These are phyloP conservation scores for Acer yangbiense DNA, from an alignment of 345 rosid genomes.

Conservation along the genomic window DNA sequence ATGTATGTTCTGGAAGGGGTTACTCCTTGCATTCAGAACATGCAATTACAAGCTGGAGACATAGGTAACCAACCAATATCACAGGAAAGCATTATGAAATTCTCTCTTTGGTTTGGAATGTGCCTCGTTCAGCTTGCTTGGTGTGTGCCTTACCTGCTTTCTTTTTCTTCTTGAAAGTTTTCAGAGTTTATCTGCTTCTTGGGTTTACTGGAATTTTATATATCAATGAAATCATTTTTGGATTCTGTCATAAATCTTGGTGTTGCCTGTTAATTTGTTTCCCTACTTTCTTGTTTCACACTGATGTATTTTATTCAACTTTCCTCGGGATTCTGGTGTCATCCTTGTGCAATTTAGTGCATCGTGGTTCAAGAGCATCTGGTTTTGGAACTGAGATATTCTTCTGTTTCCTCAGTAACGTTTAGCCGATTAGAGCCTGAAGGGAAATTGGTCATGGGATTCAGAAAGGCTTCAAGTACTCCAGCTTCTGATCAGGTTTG, in stretches of 20 bases:
- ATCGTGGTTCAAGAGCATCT: slow-evolving; percentile 21
- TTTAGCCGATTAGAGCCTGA: slow-evolving; percentile 94
- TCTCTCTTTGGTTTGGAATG: not conserved
- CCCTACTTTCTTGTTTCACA: slow-evolving; percentile 9
- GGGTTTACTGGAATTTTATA: slow-evolving; percentile 16
- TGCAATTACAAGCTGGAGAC: slow-evolving; percentile 98
- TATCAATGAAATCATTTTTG: slow-evolving; percentile 12
- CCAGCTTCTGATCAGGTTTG: slow-evolving; percentile 83
- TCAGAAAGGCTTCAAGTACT: slow-evolving; percentile 77
- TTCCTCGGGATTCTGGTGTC: slow-evolving; percentile 20
- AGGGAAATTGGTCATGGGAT: slow-evolving; percentile 93
- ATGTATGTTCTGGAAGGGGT: slow-evolving; percentile 97
- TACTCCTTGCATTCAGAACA: slow-evolving; percentile 87
- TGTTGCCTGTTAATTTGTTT: slow-evolving; percentile 8
- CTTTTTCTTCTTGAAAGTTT: slow-evolving; percentile 16
- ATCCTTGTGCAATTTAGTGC: slow-evolving; percentile 14
- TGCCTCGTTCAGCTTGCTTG: slow-evolving; percentile 9
- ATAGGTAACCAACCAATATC: slow-evolving; percentile 52
- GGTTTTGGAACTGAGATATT: slow-evolving; percentile 32
- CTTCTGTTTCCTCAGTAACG: slow-evolving; percentile 59
- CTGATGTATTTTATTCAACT: slow-evolving; percentile 13
- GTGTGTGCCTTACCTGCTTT: slow-evolving; percentile 1
- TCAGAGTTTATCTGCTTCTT: slow-evolving; percentile 16
- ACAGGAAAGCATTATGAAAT: slow-evolving; percentile 6
- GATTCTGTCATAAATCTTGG: not conserved